Conservation (phyloP, 2,329 filamentous ascomycete species). For the Trichoderma koningii region DNA sequence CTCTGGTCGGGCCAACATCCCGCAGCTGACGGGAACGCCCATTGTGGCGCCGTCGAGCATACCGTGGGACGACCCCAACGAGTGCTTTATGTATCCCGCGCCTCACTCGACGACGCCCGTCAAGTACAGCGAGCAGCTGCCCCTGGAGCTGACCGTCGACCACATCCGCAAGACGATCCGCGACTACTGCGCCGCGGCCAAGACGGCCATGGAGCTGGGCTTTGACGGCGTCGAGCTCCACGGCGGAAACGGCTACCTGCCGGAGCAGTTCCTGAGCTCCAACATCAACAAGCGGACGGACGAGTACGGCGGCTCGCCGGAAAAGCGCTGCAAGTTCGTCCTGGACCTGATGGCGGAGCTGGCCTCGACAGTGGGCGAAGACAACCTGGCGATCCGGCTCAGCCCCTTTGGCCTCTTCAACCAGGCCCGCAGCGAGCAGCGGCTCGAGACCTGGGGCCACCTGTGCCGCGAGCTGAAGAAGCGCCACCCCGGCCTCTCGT, state of each 20-base stretch:
- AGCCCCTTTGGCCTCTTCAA: conserved; percentile 56
- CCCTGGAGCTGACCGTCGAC: conserved; percentile 42
- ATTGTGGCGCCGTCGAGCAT: conserved; percentile 46
- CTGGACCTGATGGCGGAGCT: conserved; percentile 55
- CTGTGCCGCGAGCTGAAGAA: conserved; percentile 53
- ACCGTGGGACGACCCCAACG: conserved; percentile 49
- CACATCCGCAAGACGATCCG: conserved; percentile 44
- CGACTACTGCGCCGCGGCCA: conserved; percentile 38
- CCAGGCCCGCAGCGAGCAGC: conserved; percentile 51
- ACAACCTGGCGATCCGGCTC: conserved; percentile 49
- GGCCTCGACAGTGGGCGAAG: conserved; percentile 47
- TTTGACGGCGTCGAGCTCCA: conserved; percentile 51
- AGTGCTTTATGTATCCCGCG: conserved; percentile 43
- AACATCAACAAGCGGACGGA: conserved; percentile 44
- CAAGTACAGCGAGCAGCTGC: conserved; percentile 40
- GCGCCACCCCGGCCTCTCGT: conserved; percentile 48
- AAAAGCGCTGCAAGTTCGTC: conserved; percentile 51
- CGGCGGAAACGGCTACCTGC: conserved; percentile 45
- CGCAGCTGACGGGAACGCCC: conserved; percentile 41
- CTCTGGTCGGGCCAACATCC: conserved; percentile 44
- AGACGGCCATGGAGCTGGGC: conserved; percentile 54
- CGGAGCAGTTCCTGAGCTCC: conserved; percentile 44
- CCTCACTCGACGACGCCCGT: conserved; percentile 43
- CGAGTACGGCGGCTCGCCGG: conserved; percentile 39
- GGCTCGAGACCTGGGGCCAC: conserved; percentile 55